Evolutionary conservation across 345 rosid species (phyloP), one percentile per base, ranked within the genome.

Genomic region (Citrus australasica): DNA sequence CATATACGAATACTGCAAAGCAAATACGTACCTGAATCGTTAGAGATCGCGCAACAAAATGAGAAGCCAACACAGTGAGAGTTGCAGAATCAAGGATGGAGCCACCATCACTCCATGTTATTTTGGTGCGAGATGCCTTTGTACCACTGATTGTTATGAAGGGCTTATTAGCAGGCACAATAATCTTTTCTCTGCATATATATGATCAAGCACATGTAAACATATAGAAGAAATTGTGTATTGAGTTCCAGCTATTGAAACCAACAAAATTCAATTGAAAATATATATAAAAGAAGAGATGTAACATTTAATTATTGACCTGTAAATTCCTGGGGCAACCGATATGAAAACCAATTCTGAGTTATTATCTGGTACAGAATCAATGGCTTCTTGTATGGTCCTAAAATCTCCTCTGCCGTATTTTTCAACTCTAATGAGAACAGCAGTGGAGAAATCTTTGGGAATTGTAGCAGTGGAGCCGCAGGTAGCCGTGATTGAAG

Each of bases 121-220:
- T 85, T 37, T 86, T 32, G 28, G 93, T 89, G 38, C 75, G 69
- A 6, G 86, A 80, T 22, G 90, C 81, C 72, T 78, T 48, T 40
- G 88, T 89, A 55, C 95, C 97, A 64, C 94, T 91, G 81, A 91
- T 66, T 24, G 97, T 93, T 69, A 93, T 91, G 88, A 85, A 93
- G 10, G 93, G 93, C 83, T 90, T 93, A 59, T 90, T 88, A 5
- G 77, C 87, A n/a, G 95, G 90, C 63, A 93, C 88, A 46, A 85
- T 84, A 28, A 90, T 79, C 68, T 89, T 88, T 80, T 91, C 97
- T 32, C 90, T 88, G 84, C 46, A 40, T 9, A 40, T 40, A 40
- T 40, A 9, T 40, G 10, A 40, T 9, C 13, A 9, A 40, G 46
- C 46, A 40, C 78, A 35, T 5, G 37, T 35, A 35, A 35, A 35